These are phyloP conservation scores for Aspergillus vadensis DNA, from an alignment of 2,329 filamentous ascomycete species.

Conservation along the genomic window DNA sequence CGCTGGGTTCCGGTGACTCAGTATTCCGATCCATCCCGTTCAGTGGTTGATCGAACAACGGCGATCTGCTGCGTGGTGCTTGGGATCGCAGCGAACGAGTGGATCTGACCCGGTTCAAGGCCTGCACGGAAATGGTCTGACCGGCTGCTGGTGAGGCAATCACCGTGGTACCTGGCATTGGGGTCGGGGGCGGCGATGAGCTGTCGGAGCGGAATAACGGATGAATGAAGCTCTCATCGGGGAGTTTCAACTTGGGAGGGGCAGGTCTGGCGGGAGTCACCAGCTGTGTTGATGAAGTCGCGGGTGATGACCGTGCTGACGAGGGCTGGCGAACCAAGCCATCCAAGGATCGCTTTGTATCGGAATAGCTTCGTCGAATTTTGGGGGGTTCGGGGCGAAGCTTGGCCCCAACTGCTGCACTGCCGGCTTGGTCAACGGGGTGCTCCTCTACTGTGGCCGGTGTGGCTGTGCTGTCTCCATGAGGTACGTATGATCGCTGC, in stretches of 20 bases:
- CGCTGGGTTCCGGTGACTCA: constrained; percentile 9
- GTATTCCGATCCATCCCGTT: constrained; percentile 15
- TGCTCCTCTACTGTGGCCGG: constrained; percentile 6
- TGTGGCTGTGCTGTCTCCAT: constrained; percentile 12
- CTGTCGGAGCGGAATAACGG: constrained; percentile 59
- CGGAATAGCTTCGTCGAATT: constrained; percentile 19
- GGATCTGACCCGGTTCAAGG: constrained; percentile 40
- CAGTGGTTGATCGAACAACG: constrained; percentile 18
- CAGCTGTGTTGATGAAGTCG: constrained; percentile 23
- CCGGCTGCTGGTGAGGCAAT: constrained; percentile 57
- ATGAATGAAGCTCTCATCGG: constrained; percentile 57
- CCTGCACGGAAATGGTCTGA: constrained; percentile 50
- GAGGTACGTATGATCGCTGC: constrained; percentile 17
- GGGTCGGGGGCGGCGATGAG: constrained; percentile 54
- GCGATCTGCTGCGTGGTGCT: constrained; percentile 22
- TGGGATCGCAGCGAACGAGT: constrained; percentile 34
- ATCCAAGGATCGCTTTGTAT: constrained; percentile 30
- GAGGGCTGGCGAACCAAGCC: constrained; percentile 25
- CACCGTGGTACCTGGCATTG: constrained; percentile 57
- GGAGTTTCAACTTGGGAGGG: constrained; percentile 23
- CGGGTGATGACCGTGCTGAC: constrained; percentile 21
- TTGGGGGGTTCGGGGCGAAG: constrained; percentile 1
- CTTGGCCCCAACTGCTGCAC: constrained; percentile 10
- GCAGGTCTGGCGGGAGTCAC: constrained; percentile 19
- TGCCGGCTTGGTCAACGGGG: constrained; percentile 16